Evolutionary conservation across 2,329 filamentous ascomycete species (phyloP).

Genomic region (Microsporum canis): DNA sequence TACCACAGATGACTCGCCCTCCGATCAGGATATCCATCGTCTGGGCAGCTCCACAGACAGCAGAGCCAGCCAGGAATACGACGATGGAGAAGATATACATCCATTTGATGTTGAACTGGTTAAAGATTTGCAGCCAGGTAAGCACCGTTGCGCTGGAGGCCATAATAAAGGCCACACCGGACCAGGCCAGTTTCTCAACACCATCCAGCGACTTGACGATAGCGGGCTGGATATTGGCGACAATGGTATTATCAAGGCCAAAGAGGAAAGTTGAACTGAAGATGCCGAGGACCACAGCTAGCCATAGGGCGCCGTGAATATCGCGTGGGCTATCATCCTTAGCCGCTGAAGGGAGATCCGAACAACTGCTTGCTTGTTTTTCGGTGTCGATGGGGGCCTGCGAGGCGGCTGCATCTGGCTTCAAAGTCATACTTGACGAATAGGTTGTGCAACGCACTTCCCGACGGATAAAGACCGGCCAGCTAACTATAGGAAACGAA

Average conservation of each 20-base stretch:
- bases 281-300: background rate
- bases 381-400: background rate
- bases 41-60: slow-evolving; percentile 36
- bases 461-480: background rate
- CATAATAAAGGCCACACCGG: slow-evolving; percentile 34
- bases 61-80: slow-evolving; percentile 24
- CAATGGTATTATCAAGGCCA: background rate
- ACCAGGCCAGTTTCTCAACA: slow-evolving; percentile 34
- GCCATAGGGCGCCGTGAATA: background rate
- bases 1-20: slow-evolving; percentile 27
- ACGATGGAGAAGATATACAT: slow-evolving; percentile 24
- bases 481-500: background rate
- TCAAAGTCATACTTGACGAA: background rate
- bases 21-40: slow-evolving; percentile 39
- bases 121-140: slow-evolving; percentile 29
- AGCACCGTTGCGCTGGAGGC: slow-evolving; percentile 30
- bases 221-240: slow-evolving; percentile 24
- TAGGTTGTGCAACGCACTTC: no score
- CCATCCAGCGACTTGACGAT: slow-evolving; percentile 31
- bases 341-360: background rate
- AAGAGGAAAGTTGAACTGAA: background rate
- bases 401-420: background rate
- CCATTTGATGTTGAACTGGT: slow-evolving; percentile 38
- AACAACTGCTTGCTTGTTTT: background rate
- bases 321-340: background rate